Evolutionary conservation across 2,329 filamentous ascomycete genomes (phyloP), one percentile per base, ranked within the genome.

Genomic region (Xylaria sp.): DNA sequence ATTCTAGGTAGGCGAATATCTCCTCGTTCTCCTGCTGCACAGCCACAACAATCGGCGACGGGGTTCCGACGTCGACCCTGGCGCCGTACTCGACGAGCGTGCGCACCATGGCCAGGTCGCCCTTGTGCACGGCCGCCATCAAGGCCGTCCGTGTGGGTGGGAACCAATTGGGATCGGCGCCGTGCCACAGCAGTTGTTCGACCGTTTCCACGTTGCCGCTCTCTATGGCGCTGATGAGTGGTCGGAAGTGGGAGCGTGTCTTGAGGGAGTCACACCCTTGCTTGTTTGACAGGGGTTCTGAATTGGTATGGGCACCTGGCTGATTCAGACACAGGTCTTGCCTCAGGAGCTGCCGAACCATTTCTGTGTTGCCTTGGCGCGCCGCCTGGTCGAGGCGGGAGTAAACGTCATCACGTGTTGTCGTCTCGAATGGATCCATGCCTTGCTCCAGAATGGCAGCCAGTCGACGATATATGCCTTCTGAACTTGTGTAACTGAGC

Each of bases 11-110:
- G 0, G 36, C 7, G 32, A 72, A 63, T 1, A 70, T 63, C 1
- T 70, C 70, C 36, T 68, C 70, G 30, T 68, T 63, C 48, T 72
- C 70, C 48, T 72, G 70, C 53, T 72, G 70, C 46, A 72, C 70
- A 9, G 70, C 70, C 3, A 72, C 63, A 36, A 72, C 70, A n/a
- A 70, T n/a, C 9, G 70, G 70, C 13, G 70, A 46, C 9, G 70
- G 70, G 30, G 68, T 67, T 2, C 70, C 70, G n/a, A 70, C 70
- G 39, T 68, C 57, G 25, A 72, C 61, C 12, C 46, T 39, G n/a
- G 70, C 70, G 32, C 70, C 70, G 63, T 70, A 55, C 23, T 72
- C 70, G 60, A 72, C 65, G 18, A 72, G 65, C 20, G 65, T 65
- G 48, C 65, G 68, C 45, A 72, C 70, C 5, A 72, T 70, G 28